Evolutionary conservation across 1,284 basidiomycete species (phyloP), one percentile per base, ranked within the genome.

Genomic region (Cryptococcus floricola): DNA sequence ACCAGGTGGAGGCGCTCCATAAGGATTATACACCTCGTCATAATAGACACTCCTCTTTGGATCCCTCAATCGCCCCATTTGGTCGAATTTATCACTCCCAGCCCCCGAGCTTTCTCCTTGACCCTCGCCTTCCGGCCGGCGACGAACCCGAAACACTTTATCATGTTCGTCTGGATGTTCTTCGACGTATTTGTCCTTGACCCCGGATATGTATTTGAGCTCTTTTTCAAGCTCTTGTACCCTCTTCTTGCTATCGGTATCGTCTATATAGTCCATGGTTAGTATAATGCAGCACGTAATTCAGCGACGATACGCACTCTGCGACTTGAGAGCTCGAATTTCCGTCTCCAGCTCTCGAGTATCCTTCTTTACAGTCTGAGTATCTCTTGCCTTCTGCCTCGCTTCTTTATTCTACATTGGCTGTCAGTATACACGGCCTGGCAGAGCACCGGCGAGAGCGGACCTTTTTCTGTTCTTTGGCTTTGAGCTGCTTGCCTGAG

Each of bases 1-100:
- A 8, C 94, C 94, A 9, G 94, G 94, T 19, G 94, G 94, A 19
- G 94, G 86, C n/a, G 92, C 90, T 27, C 94, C 94, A 71, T 83
- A 94, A 7, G 92, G 91, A 72, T 98, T 98, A 83, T 95, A 87
- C 50, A 91, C 83, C 38, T 89, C 83, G 66, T 98, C 90, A 75
- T 92, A 97, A 75, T 97, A 97, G 43, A 93, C 81, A 75, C 90
- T 94, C 64, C 90, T 81, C 68, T 90, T 90, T 13, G 91, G 91
- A 76, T 91, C 88, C 54, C 86, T 80, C 60, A 90, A 86, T 49
- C 89, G 81, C 16, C 90, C 89, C 70, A 87, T 84, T 71, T 88
- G 87, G 67, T 88, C 84, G 78, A 90, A 92, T 27, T 88, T 69
- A 51, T 69, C 63, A 37, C 57, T 56, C 34, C 85, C 86, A 54